Percentiles rank a stretch among this genome's conserved stretches.
phyloP scores from a whole-genome alignment of 139 green algal species.

The Coelastrella sp. region DNA sequence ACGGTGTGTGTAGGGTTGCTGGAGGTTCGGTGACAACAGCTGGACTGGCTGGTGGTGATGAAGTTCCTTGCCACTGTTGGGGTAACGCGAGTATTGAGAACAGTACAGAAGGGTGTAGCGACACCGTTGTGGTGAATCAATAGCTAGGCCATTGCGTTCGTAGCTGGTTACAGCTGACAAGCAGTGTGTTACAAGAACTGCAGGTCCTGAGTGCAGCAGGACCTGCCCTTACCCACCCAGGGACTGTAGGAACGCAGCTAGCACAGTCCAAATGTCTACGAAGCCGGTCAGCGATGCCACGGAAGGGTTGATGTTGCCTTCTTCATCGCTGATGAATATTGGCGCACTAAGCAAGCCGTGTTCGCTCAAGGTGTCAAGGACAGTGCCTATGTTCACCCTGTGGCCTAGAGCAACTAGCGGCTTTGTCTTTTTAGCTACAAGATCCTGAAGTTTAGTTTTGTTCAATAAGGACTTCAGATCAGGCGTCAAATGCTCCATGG shows the following conservation, averaged over 20 bases:
- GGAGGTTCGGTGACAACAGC: no score
- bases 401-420: not conserved
- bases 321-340: constrained; percentile 1
- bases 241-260: constrained; percentile 33
- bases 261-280: constrained; percentile 33
- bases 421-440: constrained; percentile 2
- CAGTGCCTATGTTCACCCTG: constrained; percentile 4
- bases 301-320: not conserved
- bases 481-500: not conserved
- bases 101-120: no score
- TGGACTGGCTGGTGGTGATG: no score
- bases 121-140: no score
- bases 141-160: not conserved
- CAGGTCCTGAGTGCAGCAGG: not conserved
- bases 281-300: constrained; percentile 10
- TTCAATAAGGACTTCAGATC: not conserved
- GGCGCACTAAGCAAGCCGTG: constrained; percentile 20
- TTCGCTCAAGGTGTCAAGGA: constrained; percentile 14
- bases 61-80: no score
- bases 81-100: no score
- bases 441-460: not conserved
- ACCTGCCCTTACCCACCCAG: not conserved
- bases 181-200: not conserved
- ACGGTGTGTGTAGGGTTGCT: no score
- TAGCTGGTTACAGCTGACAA: not conserved